phyloP scores from a whole-genome alignment of 106 monocot species.

The Narthecium ossifragum region DNA sequence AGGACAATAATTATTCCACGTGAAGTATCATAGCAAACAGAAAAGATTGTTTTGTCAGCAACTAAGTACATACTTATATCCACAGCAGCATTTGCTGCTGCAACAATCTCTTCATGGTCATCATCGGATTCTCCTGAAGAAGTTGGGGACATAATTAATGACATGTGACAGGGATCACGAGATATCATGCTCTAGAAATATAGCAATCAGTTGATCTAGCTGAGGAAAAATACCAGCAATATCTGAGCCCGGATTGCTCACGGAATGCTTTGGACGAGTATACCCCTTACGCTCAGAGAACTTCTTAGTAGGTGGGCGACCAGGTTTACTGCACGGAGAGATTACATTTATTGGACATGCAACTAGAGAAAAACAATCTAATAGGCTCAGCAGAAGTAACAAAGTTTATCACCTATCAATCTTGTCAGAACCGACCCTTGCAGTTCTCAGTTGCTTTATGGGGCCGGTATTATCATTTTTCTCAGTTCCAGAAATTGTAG shows the following conservation, averaged over 20 bases:
- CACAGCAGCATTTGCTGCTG: conserved; percentile 59
- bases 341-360: neutral
- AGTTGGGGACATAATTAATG: neutral
- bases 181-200: neutral
- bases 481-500: conserved; percentile 27
- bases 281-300: conserved; percentile 47
- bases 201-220: no score
- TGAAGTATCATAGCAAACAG: no score
- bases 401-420: conserved; percentile 35
- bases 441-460: conserved; percentile 40
- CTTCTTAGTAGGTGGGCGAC: conserved; percentile 47
- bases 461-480: conserved; percentile 34
- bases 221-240: conserved; percentile 49
- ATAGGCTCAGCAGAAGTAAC: neutral
- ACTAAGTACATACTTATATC: conserved; percentile 27
- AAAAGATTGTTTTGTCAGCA: no score
- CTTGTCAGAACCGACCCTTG: conserved; percentile 30
- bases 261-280: conserved; percentile 30
- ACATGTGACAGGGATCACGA: no score
- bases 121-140: conserved; percentile 50
- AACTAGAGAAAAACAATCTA: neutral
- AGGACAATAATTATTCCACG: no score
- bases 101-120: conserved; percentile 62
- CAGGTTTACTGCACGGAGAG: conserved; percentile 35
- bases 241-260: conserved; percentile 22